Evolutionary conservation across 352 stramenopile genomes (phyloP).

Genomic region (Phytophthora podocarpi): DNA sequence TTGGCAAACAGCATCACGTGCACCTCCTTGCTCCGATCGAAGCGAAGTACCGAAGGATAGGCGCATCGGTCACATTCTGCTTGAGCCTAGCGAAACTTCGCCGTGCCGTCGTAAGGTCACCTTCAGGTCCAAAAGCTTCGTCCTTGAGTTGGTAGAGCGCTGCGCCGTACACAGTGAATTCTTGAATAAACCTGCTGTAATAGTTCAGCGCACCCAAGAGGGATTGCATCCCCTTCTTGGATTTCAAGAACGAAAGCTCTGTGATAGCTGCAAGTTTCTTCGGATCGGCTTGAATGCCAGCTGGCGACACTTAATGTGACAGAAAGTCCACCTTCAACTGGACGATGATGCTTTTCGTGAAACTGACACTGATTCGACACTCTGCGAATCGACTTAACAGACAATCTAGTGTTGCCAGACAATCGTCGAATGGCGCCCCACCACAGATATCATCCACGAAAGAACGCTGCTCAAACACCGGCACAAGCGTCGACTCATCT

Average conservation of each 20-base stretch:
- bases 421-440: not conserved
- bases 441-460: not conserved
- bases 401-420: not conserved
- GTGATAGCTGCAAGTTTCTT: not conserved
- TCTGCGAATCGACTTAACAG: not conserved
- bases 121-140: not conserved
- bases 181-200: not conserved
- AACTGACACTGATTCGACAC: not conserved
- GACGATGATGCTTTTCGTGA: not conserved
- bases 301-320: not conserved
- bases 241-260: not conserved
- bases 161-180: not conserved
- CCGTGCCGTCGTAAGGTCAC: not conserved
- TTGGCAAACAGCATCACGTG: conserved; percentile 26
- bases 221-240: not conserved
- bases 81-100: conserved; percentile 17
- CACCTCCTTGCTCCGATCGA: not conserved
- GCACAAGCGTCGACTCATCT: not conserved
- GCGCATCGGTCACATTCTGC: not conserved
- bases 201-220: conserved; percentile 1
- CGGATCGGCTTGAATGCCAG: not conserved
- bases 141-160: not conserved
- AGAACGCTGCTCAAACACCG: not conserved
- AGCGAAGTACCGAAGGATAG: conserved; percentile 20
- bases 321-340: not conserved